A percentile compares a stretch with the other conserved stretches of the same genome.
phyloP scores from a whole-genome alignment of 805 yeast genomes.

The Kodamaea leandrae region DNA sequence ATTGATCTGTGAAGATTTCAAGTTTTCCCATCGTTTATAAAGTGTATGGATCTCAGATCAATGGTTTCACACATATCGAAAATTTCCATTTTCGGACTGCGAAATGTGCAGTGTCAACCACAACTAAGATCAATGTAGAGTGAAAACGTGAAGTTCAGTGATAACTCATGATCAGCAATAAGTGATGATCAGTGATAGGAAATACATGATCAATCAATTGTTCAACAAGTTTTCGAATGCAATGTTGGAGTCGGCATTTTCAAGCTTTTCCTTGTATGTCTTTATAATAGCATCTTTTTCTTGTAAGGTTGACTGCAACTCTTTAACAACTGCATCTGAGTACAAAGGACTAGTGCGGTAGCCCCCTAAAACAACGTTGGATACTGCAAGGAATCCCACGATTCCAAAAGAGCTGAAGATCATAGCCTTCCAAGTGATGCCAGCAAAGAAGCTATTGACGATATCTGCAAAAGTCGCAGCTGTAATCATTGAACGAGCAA shows the following conservation, averaged over 20 bases:
- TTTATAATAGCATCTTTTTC: conserved; percentile 8
- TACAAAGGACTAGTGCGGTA: conserved; percentile 17
- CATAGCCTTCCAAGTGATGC: conserved; percentile 69
- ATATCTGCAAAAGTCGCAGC: conserved; percentile 85
- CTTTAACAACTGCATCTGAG: conserved; percentile 4
- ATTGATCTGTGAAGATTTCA: neutral
- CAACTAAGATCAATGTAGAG: too few relatives aligned
- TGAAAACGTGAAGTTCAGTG: too few relatives aligned
- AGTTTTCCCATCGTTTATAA: too few relatives aligned
- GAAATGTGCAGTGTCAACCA: neutral
- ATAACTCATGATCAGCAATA: neutral
- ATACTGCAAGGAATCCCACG: conserved; percentile 51
- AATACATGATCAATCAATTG: too few relatives aligned
- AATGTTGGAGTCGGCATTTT: neutral
- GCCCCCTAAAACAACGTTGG: conserved; percentile 49
- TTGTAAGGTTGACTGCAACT: conserved; percentile 2
- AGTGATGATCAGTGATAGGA: neutral
- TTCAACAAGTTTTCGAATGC: neutral
- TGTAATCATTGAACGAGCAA: conserved; percentile 68
- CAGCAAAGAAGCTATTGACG: conserved; percentile 68
- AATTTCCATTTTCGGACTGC: neutral
- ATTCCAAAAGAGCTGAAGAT: conserved; percentile 44
- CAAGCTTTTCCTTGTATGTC: neutral
- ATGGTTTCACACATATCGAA: neutral
- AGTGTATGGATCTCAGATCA: too few relatives aligned